Evolutionary conservation across 768 basidiomycete genomes (phyloP), one percentile per base, ranked within the genome.

Genomic region (Candolleomyces eurysporus): DNA sequence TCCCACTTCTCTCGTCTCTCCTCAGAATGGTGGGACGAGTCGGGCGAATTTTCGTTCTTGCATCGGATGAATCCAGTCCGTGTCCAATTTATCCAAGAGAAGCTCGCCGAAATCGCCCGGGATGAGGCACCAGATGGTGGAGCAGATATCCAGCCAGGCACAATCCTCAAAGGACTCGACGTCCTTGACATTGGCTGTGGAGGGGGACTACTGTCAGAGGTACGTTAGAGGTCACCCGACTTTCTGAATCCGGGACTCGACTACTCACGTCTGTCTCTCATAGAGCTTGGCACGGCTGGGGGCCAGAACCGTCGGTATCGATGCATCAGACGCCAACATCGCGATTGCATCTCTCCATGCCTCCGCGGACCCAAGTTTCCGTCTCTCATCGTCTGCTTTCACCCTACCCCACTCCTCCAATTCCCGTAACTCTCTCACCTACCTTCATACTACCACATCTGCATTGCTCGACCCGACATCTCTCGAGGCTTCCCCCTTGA

Each of bases 1-100:
- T 87, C 90, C 0, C 92, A 93, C 72, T 97, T 98, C 72, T 93
- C 95, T 2, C 80, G 83, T 30, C 86, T 97, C 5, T 92, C 94
- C 2, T 87, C 90, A n/a, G 80, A 87, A 68, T 98, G 96, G 96
- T 98, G 96, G 95, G 88, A 96, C 73, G 93, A 96, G 69, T 84
- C 80, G 19, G 96, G 96, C 66, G 96, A 98, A 72, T 96, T 96
- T 71, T 81, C 78, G 3, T 77, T 94, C 42, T 76, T 99, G 39
- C 97, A 98, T 70, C 85, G 86, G 68, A 98, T 99, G 96, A 99
- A 99, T 75, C 94, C 95, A 1, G 82, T 89, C 11, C 81, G 97
- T 46, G 82, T 95, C 67, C 84, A 85, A 59, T 97, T 94, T 72
- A 82, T 99, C 32, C 82, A 85, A 45, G 83, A 92, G 65, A 94